Base-by-base conservation (phyloP, 306 rosid genomes). In the Prunus salicina region DNA sequence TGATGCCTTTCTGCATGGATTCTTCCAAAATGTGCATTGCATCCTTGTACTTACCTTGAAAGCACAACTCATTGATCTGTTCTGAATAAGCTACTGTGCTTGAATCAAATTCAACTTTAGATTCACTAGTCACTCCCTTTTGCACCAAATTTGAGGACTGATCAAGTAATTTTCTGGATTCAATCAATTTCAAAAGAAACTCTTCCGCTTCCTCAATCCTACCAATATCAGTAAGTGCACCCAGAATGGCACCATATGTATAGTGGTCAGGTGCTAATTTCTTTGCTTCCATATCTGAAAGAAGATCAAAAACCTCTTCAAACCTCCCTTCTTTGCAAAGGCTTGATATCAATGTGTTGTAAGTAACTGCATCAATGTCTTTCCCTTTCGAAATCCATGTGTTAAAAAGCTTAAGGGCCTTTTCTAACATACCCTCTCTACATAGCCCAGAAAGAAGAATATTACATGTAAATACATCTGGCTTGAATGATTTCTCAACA, bases 381-480 rank as follows among this genome's bases (percentile, higher is more conserved):
- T 86, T 89, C 64, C 86, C 96, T 85, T 88, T 86, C 6, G 85
- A 86, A 71, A 88, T 79, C 96, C 91, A 94, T 18, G 89, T 61
- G 75, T 85, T 64, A 76, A 92, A 90, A 72, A 94, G 88, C 74
- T 74, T 88, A 69, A 86, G 83, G 79, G 95, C 98, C 84, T 85
- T 92, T 73, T 94, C 96, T 65, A 92, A 78, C 95, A 85, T 86
- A 24, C 93, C 90, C 82, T 80, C 83, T 60, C 49, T 82, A 69
- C 97, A 94, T 65, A 94, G 87, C 60, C 96, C 98, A 66, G 67
- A 74, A 64, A 94, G 96, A 82, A 94, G 97, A 81, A 92, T 94
- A 68, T 90, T 94, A 67, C 87, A 79, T 12, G 96, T 89, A 80
- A 85, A 81, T 11, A 86, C 82, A 83, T 90, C 89, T 5, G 97